Evolutionary conservation across 192 early-diverging fungal genomes (phyloP).

Genomic region (Linnemannia elongata): DNA sequence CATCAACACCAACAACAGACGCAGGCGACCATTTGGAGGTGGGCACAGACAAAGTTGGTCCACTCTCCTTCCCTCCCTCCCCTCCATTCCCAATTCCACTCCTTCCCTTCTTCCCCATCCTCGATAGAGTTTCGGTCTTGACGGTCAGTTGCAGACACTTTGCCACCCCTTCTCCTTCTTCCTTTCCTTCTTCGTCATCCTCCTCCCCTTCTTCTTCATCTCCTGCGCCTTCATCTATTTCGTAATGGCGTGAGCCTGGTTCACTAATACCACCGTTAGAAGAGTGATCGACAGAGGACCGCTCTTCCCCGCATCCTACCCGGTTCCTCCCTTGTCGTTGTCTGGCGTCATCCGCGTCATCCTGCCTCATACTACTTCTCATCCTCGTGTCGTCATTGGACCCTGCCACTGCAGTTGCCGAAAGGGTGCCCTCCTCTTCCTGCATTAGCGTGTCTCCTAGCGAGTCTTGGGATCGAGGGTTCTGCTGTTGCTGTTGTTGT

Average conservation of each 20-base stretch:
- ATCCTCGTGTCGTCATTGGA: neutral
- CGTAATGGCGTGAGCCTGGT: neutral
- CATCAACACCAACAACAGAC: neutral
- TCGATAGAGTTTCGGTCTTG: conserved; percentile 24
- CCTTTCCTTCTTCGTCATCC: neutral
- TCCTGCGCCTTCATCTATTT: conserved; percentile 4
- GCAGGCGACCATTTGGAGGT: neutral
- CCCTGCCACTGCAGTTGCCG: neutral
- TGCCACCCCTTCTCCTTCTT: neutral
- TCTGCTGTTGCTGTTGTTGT: neutral
- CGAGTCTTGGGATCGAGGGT: neutral
- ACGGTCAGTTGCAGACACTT: conserved; percentile 11
- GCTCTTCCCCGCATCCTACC: neutral
- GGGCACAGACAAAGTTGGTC: neutral
- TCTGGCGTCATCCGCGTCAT: conserved; percentile 21
- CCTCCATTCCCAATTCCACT: neutral
- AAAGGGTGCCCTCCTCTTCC: neutral
- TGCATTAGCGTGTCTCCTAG: neutral
- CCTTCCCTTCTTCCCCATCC: neutral
- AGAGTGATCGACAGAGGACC: neutral
- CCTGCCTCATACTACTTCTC: neutral
- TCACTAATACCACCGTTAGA: neutral
- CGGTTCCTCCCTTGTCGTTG: neutral
- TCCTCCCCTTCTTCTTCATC: neutral
- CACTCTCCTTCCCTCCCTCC: neutral